These are phyloP conservation scores for Podospora anserina DNA, from an alignment of 495 filamentous ascomycete species.

Conservation along the genomic window DNA sequence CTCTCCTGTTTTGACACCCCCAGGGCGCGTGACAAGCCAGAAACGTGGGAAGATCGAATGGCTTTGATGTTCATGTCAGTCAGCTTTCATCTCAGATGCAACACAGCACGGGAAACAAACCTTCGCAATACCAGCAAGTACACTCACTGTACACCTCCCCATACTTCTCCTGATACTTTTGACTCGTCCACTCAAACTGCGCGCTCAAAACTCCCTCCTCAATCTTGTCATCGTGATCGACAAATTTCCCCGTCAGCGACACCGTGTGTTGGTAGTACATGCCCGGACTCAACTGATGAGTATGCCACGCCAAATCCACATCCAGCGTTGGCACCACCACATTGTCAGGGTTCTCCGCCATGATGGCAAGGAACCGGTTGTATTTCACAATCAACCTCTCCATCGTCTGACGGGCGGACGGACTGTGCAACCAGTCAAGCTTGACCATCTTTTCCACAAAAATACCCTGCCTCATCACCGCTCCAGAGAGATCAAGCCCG, in stretches of 20 bases:
- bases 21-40: constrained; percentile 39
- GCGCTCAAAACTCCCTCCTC: constrained; percentile 57
- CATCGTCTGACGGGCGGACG: constrained; percentile 63
- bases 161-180: constrained; percentile 60
- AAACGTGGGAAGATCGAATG: constrained; percentile 61
- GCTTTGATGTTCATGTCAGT: constrained; percentile 33
- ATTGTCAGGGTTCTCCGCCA: constrained; percentile 48
- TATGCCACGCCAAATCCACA: constrained; percentile 84
- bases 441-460: constrained; percentile 82
- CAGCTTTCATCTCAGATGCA: background rate
- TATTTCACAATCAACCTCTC: constrained; percentile 66
- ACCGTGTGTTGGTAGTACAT: constrained; percentile 60
- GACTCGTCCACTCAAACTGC: constrained; percentile 73
- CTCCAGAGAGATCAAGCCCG: constrained; percentile 70
- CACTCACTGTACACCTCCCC: constrained; percentile 74
- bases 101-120: constrained; percentile 22
- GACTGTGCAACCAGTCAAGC: constrained; percentile 72
- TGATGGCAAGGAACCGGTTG: constrained; percentile 63
- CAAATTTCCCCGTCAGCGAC: constrained; percentile 47
- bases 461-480: constrained; percentile 73
- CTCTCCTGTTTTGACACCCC: constrained; percentile 46
- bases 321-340: constrained; percentile 79
- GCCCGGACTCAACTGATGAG: constrained; percentile 61
- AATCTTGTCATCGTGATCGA: constrained; percentile 88
- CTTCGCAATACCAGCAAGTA: constrained; percentile 88